These are phyloP conservation scores for Sequoia sempervirens DNA, from an alignment of 75 land plant species.

Conservation along the genomic window DNA sequence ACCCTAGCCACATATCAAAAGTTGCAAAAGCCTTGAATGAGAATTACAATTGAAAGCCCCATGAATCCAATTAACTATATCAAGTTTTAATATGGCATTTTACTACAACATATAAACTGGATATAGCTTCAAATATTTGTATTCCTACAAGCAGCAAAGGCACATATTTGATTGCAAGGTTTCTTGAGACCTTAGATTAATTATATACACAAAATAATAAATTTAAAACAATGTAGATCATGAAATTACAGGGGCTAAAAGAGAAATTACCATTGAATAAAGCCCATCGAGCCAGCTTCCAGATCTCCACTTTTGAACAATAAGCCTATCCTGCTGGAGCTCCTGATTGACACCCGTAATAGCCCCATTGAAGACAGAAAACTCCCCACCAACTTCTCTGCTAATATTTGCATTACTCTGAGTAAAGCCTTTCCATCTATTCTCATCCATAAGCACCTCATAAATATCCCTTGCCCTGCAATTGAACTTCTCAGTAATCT, in stretches of 20 bases:
- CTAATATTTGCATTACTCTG: conserved; percentile 93
- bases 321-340: conserved; percentile 69
- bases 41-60: neutral
- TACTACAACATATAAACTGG: neutral
- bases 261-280: conserved; percentile 56
- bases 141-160: neutral
- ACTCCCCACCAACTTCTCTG: conserved; percentile 83
- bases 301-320: conserved; percentile 94
- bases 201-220: neutral
- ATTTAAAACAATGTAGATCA: neutral
- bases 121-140: neutral
- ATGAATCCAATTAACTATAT: neutral
- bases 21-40: neutral
- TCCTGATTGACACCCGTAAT: conserved; percentile 75
- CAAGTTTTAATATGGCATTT: neutral
- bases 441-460: conserved; percentile 85
- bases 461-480: conserved; percentile 75
- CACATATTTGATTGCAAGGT: neutral
- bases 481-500: conserved; percentile 77
- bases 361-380: conserved; percentile 90
- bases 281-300: conserved; percentile 88
- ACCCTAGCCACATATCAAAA: neutral
- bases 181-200: neutral
- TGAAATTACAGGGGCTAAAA: too few relatives aligned
- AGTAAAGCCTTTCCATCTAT: conserved; percentile 94